Evolutionary conservation across 75 land plant species (phyloP), one percentile per base, ranked within the genome.

Genomic region (Ceratopteris richardii): DNA sequence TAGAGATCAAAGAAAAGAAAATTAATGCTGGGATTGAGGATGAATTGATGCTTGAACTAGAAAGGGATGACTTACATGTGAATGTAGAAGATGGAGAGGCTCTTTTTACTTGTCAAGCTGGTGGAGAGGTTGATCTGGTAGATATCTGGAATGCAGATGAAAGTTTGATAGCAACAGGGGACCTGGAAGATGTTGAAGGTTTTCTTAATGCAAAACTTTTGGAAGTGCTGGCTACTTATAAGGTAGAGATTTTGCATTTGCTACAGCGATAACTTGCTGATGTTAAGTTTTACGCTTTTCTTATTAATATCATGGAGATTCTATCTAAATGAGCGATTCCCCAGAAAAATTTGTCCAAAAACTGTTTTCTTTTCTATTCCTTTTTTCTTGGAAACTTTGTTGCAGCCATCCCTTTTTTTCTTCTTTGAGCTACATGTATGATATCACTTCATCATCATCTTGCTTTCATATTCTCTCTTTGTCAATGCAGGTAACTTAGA

Each of bases 161-260:
- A 24, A 13, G 25, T 6, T 23, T 26, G 14, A 4, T 23, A 4
- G 4, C 22, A 24, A 26, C 11, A 6, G 53, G 36, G 44, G 68
- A 47, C 29, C 16, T 30, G 22, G 44, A 58, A 52, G 80, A 78
- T 61, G 69, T 14, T 31, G 79, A 59, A 19, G 63, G 52, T 29
- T 69, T 54, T 23, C 75, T 94, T 20, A 64, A 73, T 28, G 63
- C 90, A 25, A 94, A 79, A 71, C 33, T 89, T 16, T 75, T 94
- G 31, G 85, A 94, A 56, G 87, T 69, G 46, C 73, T 94, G 24
- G 59, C 77, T 36, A 48, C 87, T 25, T 94, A 86, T 66, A 61
- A 70, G 80, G 98, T 88, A 74, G 56, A 68, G 20, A 33, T 9
- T 67, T 52, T 31, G 39, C 37, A 17, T 37, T 42, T 42, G 44